These are phyloP conservation scores for Lasiosphaeria hispida DNA, from an alignment of 495 filamentous ascomycete species.

Conservation along the genomic window DNA sequence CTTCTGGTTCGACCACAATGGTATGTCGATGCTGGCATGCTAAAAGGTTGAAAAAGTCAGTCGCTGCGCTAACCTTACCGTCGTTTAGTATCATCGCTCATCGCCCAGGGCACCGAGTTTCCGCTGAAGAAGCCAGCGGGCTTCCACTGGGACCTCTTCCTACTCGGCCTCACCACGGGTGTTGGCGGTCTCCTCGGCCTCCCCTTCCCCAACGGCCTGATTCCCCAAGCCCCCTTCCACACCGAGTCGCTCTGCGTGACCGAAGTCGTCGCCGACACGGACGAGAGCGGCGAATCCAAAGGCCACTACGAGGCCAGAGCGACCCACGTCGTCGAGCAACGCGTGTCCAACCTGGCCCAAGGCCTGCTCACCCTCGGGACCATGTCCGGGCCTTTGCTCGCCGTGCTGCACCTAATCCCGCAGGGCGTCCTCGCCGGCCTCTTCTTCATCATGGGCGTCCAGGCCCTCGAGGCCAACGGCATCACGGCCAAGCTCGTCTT, in stretches of 20 bases:
- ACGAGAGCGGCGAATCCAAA: conserved; percentile 55
- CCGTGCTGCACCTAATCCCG: conserved; percentile 81
- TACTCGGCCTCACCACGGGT: conserved; percentile 84
- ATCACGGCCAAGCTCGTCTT: conserved; percentile 81
- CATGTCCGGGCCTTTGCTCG: conserved; percentile 81
- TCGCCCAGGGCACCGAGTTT: conserved; percentile 90
- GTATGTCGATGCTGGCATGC: conserved; percentile 36
- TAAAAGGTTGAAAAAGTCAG: not conserved
- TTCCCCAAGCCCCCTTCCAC: conserved; percentile 92
- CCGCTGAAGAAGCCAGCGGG: conserved; percentile 88
- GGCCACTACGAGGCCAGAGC: conserved; percentile 60
- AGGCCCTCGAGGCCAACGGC: conserved; percentile 77
- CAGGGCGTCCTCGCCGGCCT: conserved; percentile 85
- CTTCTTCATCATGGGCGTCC: conserved; percentile 92
- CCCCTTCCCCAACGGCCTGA: conserved; percentile 88
- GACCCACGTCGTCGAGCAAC: conserved; percentile 84
- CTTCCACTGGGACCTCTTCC: conserved; percentile 95
- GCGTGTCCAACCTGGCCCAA: conserved; percentile 80
- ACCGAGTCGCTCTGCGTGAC: conserved; percentile 80
- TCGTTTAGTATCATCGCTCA: conserved; percentile 71
- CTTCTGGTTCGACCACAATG: conserved; percentile 93
- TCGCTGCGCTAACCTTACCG: not conserved
- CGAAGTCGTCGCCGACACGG: conserved; percentile 53
- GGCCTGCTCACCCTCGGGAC: conserved; percentile 81
- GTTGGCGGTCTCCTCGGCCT: conserved; percentile 81